Percentiles rank a stretch among this genome's conserved stretches.
Evolutionary conservation across 805 yeast species (phyloP).

Genomic region (Lachancea mirantina): DNA sequence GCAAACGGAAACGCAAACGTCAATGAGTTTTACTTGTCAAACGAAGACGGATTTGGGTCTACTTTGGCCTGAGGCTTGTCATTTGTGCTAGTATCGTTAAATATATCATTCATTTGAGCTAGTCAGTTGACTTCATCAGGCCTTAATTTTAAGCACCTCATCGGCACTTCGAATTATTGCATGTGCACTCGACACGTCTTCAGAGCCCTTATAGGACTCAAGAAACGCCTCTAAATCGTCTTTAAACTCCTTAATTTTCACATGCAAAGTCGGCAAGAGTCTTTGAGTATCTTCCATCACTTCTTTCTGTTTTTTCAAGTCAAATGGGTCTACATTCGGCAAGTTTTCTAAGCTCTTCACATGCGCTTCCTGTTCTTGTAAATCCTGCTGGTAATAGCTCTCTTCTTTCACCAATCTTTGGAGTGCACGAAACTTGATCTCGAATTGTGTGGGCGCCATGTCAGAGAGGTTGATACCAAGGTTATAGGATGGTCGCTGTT

Average conservation of each 20-base stretch:
- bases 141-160: constrained; percentile 3
- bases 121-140: too few species aligned
- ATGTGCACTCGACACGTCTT: constrained; percentile 25
- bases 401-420: constrained; percentile 65
- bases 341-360: constrained; percentile 42
- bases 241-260: constrained; percentile 36
- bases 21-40: too few species aligned
- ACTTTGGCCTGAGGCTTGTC: too few species aligned
- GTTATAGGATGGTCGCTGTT: too few species aligned
- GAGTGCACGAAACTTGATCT: constrained; percentile 65
- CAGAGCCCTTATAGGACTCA: constrained; percentile 31
- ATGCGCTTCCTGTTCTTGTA: constrained; percentile 42
- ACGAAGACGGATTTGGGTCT: too few species aligned
- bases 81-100: too few species aligned
- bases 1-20: too few species aligned
- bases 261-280: constrained; percentile 43
- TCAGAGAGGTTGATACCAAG: background rate
- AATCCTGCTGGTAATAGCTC: constrained; percentile 50
- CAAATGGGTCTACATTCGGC: constrained; percentile 51
- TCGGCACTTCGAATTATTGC: constrained; percentile 3
- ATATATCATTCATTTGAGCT: too few species aligned
- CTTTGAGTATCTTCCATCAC: constrained; percentile 49
- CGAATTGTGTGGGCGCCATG: constrained; percentile 66
- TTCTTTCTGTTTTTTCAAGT: constrained; percentile 48
- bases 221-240: constrained; percentile 36